Base-by-base conservation (phyloP, 1,284 basidiomycete species). In the Ustilago sp. region DNA sequence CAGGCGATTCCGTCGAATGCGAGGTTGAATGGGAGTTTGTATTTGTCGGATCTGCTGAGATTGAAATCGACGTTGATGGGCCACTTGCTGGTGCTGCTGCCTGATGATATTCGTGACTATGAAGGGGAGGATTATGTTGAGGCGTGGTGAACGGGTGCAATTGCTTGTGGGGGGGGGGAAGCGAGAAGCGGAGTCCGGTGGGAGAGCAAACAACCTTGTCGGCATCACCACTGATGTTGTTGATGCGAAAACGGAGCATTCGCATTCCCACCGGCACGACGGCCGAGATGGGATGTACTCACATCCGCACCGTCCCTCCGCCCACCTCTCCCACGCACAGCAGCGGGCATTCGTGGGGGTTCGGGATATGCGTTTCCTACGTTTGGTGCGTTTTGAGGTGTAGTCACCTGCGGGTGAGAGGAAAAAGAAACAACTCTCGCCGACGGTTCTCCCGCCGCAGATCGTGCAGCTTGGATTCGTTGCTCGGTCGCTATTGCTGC, bases 401-500 rank as follows among this genome's bases (percentile, higher is more conserved):
- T 50, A 13, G n/a, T 8, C 8, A 48, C 23, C 23, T 23, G 39
- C 0, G 39, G 12, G n/a, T 45, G 43, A 11, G 43, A 8, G n/a
- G 43, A 45, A 15, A 45, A 45, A 17, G 43, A 45, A 4, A 45
- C 43, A 7, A 19, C n/a, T 28, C 23, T 28, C 23, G 23, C 23
- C 23, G 23, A 28, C 23, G 43, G 7, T 45, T 11, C 43, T 45
- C n/a, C 43, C 23, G 23, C 23, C 3, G 23, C 23, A 28, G 7
- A 19, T 45, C 8, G 43, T 45, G 7, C 48, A 28, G 19, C 59
- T 0, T 61, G 45, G 2, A 73, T 63, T 3, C 70, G 43, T 0
- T 58, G 57, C 19, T 73, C 70, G 12, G 54, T 58, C 6, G 61
- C 64, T 9, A 64, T 17, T 1, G 70, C 70, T 1, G 70, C 43